Conservation (phyloP, 148 eudicot genomes). For the Limonium bicolor region DNA sequence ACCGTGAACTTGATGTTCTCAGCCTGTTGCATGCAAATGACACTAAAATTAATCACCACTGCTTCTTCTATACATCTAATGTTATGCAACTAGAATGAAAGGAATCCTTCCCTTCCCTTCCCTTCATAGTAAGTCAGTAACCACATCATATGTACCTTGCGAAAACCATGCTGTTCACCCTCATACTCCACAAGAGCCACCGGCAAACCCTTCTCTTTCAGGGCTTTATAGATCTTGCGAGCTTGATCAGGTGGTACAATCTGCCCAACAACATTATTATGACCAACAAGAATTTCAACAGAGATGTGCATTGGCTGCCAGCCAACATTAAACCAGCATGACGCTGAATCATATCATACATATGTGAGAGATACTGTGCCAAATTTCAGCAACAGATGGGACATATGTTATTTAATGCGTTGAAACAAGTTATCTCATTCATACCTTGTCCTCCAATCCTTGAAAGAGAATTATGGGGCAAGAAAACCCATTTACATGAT, state of each 20-base stretch:
- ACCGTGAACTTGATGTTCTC: constrained; percentile 86
- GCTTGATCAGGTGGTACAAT: constrained; percentile 87
- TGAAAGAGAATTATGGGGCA: constrained; percentile 87
- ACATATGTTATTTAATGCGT: not conserved
- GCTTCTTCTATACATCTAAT: not conserved
- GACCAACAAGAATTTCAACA: not conserved
- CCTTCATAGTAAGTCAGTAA: too few relatives aligned
- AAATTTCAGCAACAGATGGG: not conserved
- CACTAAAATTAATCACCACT: not conserved
- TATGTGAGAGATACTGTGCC: not conserved
- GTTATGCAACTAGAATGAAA: not conserved
- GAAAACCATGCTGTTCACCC: constrained; percentile 95
- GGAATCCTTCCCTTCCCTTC: too few relatives aligned
- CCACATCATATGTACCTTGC: constrained; percentile 42
- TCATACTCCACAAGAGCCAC: constrained; percentile 94
- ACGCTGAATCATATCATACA: not conserved
- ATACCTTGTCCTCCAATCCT: constrained; percentile 90
- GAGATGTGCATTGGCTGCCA: not conserved
- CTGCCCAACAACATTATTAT: constrained; percentile 16
- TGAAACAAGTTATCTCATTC: not conserved
- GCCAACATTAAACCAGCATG: not conserved
- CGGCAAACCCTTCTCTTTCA: constrained; percentile 80
- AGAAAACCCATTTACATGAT: constrained; percentile 67
- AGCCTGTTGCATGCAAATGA: constrained; percentile 34
- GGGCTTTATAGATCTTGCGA: constrained; percentile 61